Evolutionary conservation across 2,329 filamentous ascomycete species (phyloP), one percentile per base, ranked within the genome.

Genomic region (Arthrobotrys pseudoclavata): DNA sequence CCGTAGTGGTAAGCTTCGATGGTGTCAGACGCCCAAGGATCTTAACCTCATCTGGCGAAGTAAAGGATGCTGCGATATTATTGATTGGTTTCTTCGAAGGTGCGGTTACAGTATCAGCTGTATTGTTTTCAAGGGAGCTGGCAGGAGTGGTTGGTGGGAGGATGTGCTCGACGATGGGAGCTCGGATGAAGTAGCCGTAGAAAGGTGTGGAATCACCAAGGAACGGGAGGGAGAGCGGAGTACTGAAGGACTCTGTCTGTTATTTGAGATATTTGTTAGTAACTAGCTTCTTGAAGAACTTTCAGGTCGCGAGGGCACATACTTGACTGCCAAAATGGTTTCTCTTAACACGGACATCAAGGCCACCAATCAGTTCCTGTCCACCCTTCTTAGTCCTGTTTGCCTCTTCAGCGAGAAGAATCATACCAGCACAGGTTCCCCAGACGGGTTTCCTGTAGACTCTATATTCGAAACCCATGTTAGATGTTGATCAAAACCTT

Each of bases 271-370:
- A 37, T 13, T 4, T 37, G 29, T 70, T 10, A 70, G 76, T 75
- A 7, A 57, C 45, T 69, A 48, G 31, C 5, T 18, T 37, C 3
- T 37, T 12, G 15, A 22, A 57, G 52, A 2, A 1, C 12, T 3
- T 60, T 24, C 18, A 24, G 20, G 7, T 97, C 85, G 81, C 97
- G 96, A 0, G 91, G 89, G 85, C 13, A 91, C 84, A 34, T 13
- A 92, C 91, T 84, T 99, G 96, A 68, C 95, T 89, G 2, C 96
- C 96, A 82, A 97, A 99, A 84, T 97, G 93, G 82, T 98, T 99
- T 55, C 96, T 88, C 82, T 96, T 94, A 34, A 98, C 94, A 53
- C 93, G 88, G 40, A 99, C 94, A 82, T 94, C 91, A 42, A 99
- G 87, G 1, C 96, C 96, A 13, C 96, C 96, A 79, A 99, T 93